A percentile compares a stretch with the other conserved stretches of the same genome.
Evolutionary conservation across 441 rosid genomes (phyloP).

Genomic region (Euphorbia schlechtendalii): DNA sequence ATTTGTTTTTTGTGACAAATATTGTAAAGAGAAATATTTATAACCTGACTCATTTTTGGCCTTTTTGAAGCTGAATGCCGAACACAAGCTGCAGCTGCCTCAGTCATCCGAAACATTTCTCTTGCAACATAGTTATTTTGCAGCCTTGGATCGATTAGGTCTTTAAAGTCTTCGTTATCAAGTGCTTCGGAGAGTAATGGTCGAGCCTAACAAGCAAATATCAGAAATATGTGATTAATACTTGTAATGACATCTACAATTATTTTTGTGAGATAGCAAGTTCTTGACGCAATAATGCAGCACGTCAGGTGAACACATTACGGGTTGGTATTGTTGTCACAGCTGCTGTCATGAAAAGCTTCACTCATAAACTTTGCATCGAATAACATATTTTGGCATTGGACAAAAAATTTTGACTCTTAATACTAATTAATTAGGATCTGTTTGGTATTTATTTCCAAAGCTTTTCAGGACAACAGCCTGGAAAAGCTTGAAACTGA

Average conservation of each 20-base stretch:
- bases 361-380: too few species aligned
- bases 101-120: slow-evolving; percentile 86
- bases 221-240: background rate
- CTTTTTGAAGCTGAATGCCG: slow-evolving; percentile 80
- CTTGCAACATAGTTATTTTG: slow-evolving; percentile 44
- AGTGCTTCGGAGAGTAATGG: slow-evolving; percentile 71
- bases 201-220: slow-evolving; percentile 51
- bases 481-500: too few species aligned
- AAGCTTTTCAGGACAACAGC: too few species aligned
- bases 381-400: too few species aligned
- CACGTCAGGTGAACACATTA: too few species aligned
- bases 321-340: too few species aligned
- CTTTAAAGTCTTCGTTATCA: slow-evolving; percentile 58
- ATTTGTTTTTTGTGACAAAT: background rate
- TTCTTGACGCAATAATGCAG: too few species aligned
- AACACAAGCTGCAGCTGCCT: slow-evolving; percentile 93
- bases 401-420: too few species aligned
- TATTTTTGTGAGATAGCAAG: too few species aligned
- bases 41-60: slow-evolving; percentile 85
- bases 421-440: too few species aligned
- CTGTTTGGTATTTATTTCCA: too few species aligned
- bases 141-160: slow-evolving; percentile 61
- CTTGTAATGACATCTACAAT: background rate
- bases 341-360: too few species aligned
- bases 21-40: background rate